Evolutionary conservation across 768 basidiomycete genomes (phyloP).

Genomic region (Vararia minispora): DNA sequence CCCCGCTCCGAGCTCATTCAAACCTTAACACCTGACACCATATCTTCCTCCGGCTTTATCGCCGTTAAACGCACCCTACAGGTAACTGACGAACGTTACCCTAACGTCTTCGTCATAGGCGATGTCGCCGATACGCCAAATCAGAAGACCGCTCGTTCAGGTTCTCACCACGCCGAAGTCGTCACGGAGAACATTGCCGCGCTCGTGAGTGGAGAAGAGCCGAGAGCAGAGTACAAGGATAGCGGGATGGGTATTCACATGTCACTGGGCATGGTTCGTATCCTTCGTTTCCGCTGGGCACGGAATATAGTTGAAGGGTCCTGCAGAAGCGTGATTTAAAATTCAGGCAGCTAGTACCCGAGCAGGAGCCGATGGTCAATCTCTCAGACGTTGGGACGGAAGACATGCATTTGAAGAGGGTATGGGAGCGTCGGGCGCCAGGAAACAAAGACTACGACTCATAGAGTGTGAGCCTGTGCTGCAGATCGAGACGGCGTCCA

Average conservation of each 20-base stretch:
- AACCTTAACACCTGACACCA: conserved; percentile 14
- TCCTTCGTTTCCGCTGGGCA: not conserved
- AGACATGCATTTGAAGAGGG: conserved; percentile 12
- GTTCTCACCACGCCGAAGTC: conserved; percentile 13
- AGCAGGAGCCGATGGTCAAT: conserved; percentile 9
- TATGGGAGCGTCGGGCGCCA: conserved; percentile 18
- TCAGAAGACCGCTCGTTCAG: conserved; percentile 17
- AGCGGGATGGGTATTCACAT: conserved; percentile 13
- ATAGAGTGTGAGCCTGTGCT: not conserved
- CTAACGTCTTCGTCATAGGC: conserved; percentile 18
- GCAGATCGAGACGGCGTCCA: no score
- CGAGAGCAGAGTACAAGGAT: not conserved
- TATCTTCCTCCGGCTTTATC: conserved; percentile 13
- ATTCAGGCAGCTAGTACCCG: conserved; percentile 15
- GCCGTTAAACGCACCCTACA: conserved; percentile 19
- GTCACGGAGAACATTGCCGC: conserved; percentile 15
- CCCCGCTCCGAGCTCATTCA: conserved; percentile 19
- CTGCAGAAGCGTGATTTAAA: conserved; percentile 14
- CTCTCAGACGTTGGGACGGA: conserved; percentile 11
- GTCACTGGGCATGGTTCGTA: conserved; percentile 15
- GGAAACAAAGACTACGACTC: conserved; percentile 10
- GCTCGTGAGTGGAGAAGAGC: conserved; percentile 5
- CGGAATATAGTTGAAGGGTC: not conserved
- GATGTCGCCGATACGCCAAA: conserved; percentile 19
- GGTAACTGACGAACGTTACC: conserved; percentile 11